A percentile compares a stretch with the other conserved stretches of the same genome.
Evolutionary conservation across 345 rosid species (phyloP).

Genomic region (Kernera saxatilis): DNA sequence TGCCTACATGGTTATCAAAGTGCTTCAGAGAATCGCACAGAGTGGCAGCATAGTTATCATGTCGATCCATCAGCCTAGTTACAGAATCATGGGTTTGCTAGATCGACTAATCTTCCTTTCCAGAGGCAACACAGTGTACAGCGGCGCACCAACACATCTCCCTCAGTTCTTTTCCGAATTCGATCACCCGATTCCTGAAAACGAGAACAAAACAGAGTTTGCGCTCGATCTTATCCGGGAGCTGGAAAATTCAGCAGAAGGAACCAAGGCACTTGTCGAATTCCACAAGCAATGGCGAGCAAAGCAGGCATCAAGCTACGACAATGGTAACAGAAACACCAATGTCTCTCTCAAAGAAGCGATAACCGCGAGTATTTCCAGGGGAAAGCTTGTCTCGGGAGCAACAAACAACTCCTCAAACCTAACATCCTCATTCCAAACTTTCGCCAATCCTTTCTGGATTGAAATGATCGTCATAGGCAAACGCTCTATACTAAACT

Average conservation of each 20-base stretch:
- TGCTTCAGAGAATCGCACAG: conserved; percentile 76
- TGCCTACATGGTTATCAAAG: conserved; percentile 92
- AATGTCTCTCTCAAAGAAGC: conserved; percentile 67
- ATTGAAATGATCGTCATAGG: conserved; percentile 72
- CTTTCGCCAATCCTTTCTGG: conserved; percentile 82
- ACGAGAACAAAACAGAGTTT: conserved; percentile 79
- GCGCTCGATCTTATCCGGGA: conserved; percentile 82
- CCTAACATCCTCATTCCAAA: conserved; percentile 50
- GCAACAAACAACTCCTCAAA: conserved; percentile 35
- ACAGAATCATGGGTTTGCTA: conserved; percentile 66
- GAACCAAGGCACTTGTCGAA: conserved; percentile 62
- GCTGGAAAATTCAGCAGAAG: conserved; percentile 71
- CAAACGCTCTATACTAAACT: conserved; percentile 58
- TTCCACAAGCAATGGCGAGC: conserved; percentile 66
- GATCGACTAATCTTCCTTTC: conserved; percentile 78
- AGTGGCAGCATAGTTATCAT: conserved; percentile 89
- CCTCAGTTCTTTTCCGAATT: conserved; percentile 65
- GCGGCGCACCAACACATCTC: conserved; percentile 55
- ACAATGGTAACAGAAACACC: conserved; percentile 4
- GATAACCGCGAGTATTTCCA: conserved; percentile 63
- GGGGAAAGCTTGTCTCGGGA: conserved; percentile 83
- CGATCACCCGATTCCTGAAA: conserved; percentile 80
- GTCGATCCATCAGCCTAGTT: conserved; percentile 96
- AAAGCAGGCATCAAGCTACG: conserved; percentile 5
- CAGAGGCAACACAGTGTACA: conserved; percentile 67